Percentiles rank a stretch among this genome's conserved stretches.
phyloP scores from a whole-genome alignment of 139 green algal species.

The Micractinium conductrix region DNA sequence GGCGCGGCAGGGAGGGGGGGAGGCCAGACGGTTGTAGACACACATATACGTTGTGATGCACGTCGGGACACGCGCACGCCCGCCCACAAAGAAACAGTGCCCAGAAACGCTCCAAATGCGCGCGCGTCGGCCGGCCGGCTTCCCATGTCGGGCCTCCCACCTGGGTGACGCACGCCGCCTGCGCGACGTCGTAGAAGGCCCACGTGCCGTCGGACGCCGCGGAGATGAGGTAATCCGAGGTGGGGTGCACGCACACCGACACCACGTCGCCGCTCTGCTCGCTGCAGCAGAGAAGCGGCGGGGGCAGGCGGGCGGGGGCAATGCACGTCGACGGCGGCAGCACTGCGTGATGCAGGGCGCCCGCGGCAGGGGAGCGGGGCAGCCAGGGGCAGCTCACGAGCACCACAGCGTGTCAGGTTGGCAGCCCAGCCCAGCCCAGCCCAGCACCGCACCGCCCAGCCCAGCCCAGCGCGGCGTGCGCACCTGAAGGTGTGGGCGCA shows the following conservation, averaged over 20 bases:
- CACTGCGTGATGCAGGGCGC: too few species aligned
- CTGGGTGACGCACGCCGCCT: slow-evolving; percentile 74
- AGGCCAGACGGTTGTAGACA: background rate
- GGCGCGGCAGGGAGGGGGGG: background rate
- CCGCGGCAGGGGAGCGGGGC: background rate
- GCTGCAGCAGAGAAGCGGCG: background rate
- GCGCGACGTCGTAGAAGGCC: slow-evolving; percentile 84
- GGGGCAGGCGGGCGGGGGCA: background rate
- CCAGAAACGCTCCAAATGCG: background rate
- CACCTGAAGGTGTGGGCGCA: slow-evolving; percentile 36
- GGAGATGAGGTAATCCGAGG: slow-evolving; percentile 84
- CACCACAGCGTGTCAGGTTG: too few species aligned
- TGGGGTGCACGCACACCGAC: slow-evolving; percentile 78
- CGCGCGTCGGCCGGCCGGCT: too few species aligned
- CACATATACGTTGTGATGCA: too few species aligned
- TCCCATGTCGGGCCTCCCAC: too few species aligned
- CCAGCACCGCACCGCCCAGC: too few species aligned
- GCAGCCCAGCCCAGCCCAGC: too few species aligned
- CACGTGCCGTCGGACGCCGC: slow-evolving; percentile 83
- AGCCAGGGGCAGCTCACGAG: too few species aligned
- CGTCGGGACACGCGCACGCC: too few species aligned
- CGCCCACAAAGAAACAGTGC: background rate
- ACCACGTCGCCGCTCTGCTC: slow-evolving; percentile 52
- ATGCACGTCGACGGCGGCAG: too few species aligned
- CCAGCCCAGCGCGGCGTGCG: too few species aligned